Conservation (phyloP, 257 asterid species). For the Oldenlandia corymbosa region DNA sequence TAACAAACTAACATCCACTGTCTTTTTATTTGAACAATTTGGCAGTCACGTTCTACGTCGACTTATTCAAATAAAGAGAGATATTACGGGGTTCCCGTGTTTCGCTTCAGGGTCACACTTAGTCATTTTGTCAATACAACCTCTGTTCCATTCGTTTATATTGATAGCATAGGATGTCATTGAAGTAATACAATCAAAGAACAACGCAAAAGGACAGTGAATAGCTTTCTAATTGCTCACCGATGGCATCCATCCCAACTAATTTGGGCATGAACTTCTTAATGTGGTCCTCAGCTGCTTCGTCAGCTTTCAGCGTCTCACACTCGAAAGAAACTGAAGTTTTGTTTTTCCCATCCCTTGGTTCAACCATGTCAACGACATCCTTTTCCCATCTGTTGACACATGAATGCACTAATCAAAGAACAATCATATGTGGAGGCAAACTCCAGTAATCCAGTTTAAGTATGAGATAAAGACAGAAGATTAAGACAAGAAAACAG, state of each 20-base stretch:
- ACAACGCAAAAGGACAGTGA: neutral
- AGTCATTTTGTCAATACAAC: neutral
- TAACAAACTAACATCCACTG: no score
- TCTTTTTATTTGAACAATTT: neutral
- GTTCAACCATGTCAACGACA: conserved; percentile 76
- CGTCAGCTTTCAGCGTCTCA: conserved; percentile 83
- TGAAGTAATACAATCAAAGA: neutral
- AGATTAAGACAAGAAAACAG: neutral
- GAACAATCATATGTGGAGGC: neutral
- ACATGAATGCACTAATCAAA: conserved; percentile 12
- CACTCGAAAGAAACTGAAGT: conserved; percentile 72
- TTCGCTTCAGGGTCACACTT: neutral
- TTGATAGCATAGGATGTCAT: neutral
- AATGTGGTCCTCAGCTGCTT: conserved; percentile 90
- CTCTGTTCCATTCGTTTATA: neutral
- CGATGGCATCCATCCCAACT: conserved; percentile 85
- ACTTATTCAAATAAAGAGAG: neutral
- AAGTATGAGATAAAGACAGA: neutral
- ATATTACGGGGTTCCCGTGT: neutral
- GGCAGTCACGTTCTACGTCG: neutral
- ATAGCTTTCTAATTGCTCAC: conserved; percentile 33
- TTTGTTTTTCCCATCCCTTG: conserved; percentile 48
- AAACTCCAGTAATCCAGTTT: neutral
- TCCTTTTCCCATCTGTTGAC: conserved; percentile 86
- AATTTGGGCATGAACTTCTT: conserved; percentile 88